Evolutionary conservation across 306 rosid species (phyloP), one percentile per base, ranked within the genome.

Genomic region (Glycine soja): DNA sequence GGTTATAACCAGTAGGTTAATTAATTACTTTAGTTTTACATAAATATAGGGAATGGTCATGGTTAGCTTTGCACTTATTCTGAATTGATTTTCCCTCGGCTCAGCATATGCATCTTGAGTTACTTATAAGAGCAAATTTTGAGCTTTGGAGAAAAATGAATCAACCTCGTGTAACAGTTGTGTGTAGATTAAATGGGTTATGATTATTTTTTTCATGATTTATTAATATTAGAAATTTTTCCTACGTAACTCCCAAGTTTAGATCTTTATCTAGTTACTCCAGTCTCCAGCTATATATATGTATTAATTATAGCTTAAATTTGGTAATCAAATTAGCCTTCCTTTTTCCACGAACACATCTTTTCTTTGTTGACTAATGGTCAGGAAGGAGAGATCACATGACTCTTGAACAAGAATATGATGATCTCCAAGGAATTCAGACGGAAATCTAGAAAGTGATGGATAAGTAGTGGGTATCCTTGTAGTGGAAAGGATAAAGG

Each of bases 331-430:
- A 38, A 24, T 24, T 24, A 16, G 38, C 3, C 6, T 54, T 34
- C 48, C 15, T 7, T 56, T 74, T 34, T 13, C 14, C 11, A 18
- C n/a, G 1, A 50, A 70, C 74, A 12, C 45, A 5, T 53, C 6
- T 51, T 72, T 52, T 8, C 13, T 9, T 18, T 74, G 78, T 56
- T 43, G 78, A 15, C 16, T n/a, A 74, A 18, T 56, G 77, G 6
- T 40, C 4, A 36, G 6, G 47, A 72, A 51, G 76, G 13, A 50
- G 57, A 47, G 43, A 24, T 24, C 30, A 24, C 30, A 24, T 24
- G 30, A 24, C 30, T 24, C 30, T 24, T 24, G 30, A 24, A 24
- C 30, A 24, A 24, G 30, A 24, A 24, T 70, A 12, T 18, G 58
- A 70, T 70, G 42, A 48, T 19, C 43, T 50, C 43, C 24, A 24